Base-by-base conservation (phyloP, 768 basidiomycete genomes). In the Hemileccinum impolitum region DNA sequence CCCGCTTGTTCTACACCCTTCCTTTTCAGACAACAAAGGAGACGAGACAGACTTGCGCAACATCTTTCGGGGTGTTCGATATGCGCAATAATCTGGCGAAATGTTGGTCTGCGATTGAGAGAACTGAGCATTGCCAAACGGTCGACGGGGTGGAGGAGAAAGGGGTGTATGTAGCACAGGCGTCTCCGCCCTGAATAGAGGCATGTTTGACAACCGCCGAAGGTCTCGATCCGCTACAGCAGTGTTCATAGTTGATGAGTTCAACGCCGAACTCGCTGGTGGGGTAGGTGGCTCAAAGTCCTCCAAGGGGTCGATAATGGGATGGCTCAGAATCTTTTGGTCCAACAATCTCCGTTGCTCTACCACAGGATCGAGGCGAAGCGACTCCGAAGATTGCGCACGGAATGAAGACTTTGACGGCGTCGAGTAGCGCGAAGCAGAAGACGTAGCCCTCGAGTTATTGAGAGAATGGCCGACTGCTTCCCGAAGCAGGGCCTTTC, bases 391-490 rank as follows among this genome's bases (percentile, higher is more conserved):
- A 8, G 65, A 67, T 12, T 39, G 55, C 2, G 46, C 45, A 28
- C 47, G 58, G 17, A 60, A 54, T 12, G 62, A 59, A 1, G 52
- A 39, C 40, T 75, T 74, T 17, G 65, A 53, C 21, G 73, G 54
- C 21, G 77, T 74, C 10, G 77, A 75, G 40, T 23, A 53, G 12
- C 48, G 50, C 12, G 65, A 67, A 21, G 67, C 56, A 17, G 65
- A 69, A 15, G 71, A 58, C 41, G 72, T 72, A 3, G 78, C 75
- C 56, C 76, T 78, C 18, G 77, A 79, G 46, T 75, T 79, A 52
- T 79, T 81, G 32, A 90, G 70, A 4, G 88, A 90, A 65, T 84
- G 84, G 45, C 84, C 81, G 17, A 93, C 88, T 31, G 88, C 90
- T 65, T 90, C 80, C 18, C 81, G 81, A 46, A 93, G 72, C 19